phyloP scores from a whole-genome alignment of 495 filamentous ascomycete species.

The Parmelia sp. region DNA sequence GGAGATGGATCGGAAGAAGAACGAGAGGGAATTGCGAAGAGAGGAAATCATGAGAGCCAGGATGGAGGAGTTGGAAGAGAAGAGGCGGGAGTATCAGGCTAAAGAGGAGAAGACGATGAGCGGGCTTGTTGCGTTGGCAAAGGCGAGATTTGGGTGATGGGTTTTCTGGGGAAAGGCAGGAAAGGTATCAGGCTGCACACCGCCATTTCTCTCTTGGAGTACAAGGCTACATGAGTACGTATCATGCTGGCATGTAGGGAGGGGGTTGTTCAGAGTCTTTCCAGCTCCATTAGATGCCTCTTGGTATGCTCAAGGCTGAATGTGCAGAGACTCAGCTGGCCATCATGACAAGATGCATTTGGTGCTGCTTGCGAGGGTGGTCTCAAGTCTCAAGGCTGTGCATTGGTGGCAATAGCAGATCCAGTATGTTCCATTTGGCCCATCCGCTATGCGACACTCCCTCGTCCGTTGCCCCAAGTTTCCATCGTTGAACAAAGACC shows the following conservation, averaged over 20 bases:
- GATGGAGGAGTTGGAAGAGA: slow-evolving; percentile 27
- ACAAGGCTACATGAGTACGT: neutral
- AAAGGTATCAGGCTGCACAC: neutral
- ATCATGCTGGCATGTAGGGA: neutral
- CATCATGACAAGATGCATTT: neutral
- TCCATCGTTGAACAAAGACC: no score
- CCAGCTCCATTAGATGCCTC: neutral
- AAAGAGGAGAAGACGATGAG: slow-evolving; percentile 29
- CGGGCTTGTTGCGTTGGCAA: slow-evolving; percentile 28
- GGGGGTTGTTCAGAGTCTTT: neutral
- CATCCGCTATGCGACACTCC: slow-evolving; percentile 1
- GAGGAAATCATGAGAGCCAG: slow-evolving; percentile 27
- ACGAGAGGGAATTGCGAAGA: slow-evolving; percentile 26
- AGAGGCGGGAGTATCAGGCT: slow-evolving; percentile 24
- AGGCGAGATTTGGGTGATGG: slow-evolving; percentile 25
- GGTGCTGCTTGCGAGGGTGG: neutral
- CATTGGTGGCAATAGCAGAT: neutral
- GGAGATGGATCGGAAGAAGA: slow-evolving; percentile 29
- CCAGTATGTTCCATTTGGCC: neutral
- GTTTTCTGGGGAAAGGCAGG: neutral
- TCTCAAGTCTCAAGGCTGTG: neutral
- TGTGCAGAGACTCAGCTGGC: neutral
- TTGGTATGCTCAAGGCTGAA: neutral
- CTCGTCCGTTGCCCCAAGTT: no score
- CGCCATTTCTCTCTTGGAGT: neutral